Evolutionary conservation across 2,329 filamentous ascomycete genomes (phyloP).

Genomic region (Phialophora chinensis): DNA sequence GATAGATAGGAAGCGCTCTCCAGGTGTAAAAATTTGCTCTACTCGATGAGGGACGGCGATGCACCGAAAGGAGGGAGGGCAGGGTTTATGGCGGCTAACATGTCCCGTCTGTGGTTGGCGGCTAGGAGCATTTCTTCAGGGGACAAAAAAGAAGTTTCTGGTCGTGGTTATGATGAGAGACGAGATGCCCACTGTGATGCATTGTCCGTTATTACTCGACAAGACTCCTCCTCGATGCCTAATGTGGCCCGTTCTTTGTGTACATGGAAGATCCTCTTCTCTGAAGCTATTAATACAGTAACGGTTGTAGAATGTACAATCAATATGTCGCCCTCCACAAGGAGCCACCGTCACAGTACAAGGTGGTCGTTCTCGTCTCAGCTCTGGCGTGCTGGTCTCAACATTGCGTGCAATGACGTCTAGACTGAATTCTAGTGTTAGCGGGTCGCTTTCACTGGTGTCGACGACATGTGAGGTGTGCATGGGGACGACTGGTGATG

Average conservation of each 20-base stretch:
- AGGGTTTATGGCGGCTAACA: conserved; percentile 34
- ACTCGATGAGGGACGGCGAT: background rate
- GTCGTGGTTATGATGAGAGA: background rate
- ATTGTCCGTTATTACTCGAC: background rate
- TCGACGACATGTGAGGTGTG: background rate
- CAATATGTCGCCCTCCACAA: background rate
- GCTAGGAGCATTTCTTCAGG: background rate
- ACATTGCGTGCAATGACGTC: background rate
- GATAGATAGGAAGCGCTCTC: background rate
- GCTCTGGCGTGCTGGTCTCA: no score
- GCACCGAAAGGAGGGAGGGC: no score
- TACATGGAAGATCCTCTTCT: background rate
- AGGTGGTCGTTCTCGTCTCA: background rate
- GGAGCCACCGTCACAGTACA: background rate
- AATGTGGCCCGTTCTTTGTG: background rate
- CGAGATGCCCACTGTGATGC: background rate
- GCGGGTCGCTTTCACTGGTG: background rate
- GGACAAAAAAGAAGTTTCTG: background rate
- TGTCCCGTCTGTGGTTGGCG: conserved; percentile 28
- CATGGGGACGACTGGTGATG: background rate
- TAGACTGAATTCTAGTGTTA: background rate
- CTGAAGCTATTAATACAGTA: background rate
- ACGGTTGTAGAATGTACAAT: background rate
- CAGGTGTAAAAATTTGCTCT: background rate
- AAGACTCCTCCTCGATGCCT: background rate